Base-by-base conservation (phyloP, 179 eudicot species). In the Beta corolliflora region DNA sequence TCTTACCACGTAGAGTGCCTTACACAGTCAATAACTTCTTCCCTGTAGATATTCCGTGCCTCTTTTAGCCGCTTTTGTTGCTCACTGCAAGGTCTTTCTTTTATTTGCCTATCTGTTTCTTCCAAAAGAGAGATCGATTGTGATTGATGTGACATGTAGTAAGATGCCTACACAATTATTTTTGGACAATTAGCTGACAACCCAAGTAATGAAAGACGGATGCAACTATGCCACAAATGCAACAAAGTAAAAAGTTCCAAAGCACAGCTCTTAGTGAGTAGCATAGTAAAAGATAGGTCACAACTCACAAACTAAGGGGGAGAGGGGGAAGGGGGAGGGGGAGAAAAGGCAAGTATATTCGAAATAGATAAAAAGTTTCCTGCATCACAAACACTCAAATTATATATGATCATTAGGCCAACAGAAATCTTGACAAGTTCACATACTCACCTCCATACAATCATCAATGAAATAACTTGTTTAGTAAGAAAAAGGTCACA, bases 1-100 rank as follows among this genome's bases (percentile, higher is more conserved):
- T 54, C 92, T 84, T 89, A 95, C 99, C 99, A 95, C 79, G 98
- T 88, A 84, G 86, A 86, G 71, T 94, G 92, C 81, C 99, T 88
- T 70, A 92, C 90, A 73, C 92, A 90, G 74, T 95, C 97, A 82
- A 91, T 90, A 73, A 95, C 92, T 88, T 95, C 98, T 87, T 95
- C 99, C 52, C 97, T 87, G 79, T 91, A 91, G 46, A 89, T 89
- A 82, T 81, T 90, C 15, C 97, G 97, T 66, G 94, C 95, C 84
- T 94, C 99, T 88, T 94, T 94, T 81, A 95, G 84, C 60, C 97
- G 95, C 87, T 90, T 94, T 86, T 90, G 90, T 81, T 92, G 92
- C 82, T 94, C 99, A 58, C 81, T 86, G 75, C 86, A 86, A 66
- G 88, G 82, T 81, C 93, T 80, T 84, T 95, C 99, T 81, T 90